These are phyloP conservation scores for Beta vulgaris DNA, from an alignment of 148 eudicot species.

Conservation along the genomic window DNA sequence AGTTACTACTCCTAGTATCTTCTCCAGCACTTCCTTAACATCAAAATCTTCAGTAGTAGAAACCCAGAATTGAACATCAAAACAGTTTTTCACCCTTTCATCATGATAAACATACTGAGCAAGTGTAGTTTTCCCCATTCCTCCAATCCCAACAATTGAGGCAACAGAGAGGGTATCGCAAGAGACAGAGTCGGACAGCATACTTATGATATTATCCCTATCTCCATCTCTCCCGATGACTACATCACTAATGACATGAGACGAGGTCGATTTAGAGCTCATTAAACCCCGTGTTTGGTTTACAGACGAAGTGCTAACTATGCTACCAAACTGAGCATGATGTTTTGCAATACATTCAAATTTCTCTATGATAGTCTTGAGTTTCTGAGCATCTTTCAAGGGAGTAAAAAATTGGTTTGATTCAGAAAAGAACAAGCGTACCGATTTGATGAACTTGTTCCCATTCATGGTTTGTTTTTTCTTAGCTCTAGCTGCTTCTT, in stretches of 20 bases:
- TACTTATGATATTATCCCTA: not conserved
- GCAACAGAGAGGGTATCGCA: not conserved
- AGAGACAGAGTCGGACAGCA: not conserved
- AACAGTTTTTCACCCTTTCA: not conserved
- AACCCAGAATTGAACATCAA: slow-evolving; percentile 9
- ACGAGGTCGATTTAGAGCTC: too few species aligned
- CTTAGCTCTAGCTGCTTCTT: not conserved
- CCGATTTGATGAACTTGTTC: not conserved
- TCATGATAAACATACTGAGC: not conserved
- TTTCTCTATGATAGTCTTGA: not conserved
- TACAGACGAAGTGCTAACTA: not conserved
- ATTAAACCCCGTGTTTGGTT: too few species aligned
- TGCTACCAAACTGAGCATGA: not conserved
- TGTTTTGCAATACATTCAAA: not conserved
- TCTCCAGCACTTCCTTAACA: not conserved
- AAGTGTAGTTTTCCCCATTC: slow-evolving; percentile 11
- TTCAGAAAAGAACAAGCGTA: not conserved
- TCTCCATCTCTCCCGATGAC: slow-evolving; percentile 12
- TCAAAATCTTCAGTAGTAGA: not conserved
- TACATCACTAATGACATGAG: not conserved
- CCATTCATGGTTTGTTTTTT: not conserved
- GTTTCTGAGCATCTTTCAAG: not conserved
- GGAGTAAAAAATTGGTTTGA: slow-evolving; percentile 12
- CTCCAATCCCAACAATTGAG: slow-evolving; percentile 20
- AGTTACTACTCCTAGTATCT: not conserved